Percentiles rank a stretch among this genome's conserved stretches.
Conservation (phyloP, 2,329 filamentous ascomycete genomes). For the Drechmeria coniospora region DNA sequence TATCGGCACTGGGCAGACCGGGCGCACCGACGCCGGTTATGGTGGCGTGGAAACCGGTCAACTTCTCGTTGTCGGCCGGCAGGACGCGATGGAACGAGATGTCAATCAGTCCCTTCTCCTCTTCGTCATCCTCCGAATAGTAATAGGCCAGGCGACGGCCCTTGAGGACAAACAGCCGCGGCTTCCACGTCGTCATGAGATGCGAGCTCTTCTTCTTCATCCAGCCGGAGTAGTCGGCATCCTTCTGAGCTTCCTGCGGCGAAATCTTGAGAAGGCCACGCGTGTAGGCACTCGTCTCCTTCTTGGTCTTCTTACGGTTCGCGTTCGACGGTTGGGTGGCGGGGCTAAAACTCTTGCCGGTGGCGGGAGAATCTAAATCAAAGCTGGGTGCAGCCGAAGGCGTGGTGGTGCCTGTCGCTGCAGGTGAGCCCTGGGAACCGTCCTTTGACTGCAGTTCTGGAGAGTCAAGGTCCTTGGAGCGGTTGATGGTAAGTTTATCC, state of each 20-base stretch:
- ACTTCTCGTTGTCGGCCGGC: slow-evolving; percentile 76
- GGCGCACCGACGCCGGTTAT: slow-evolving; percentile 54
- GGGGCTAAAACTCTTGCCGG: slow-evolving; percentile 39
- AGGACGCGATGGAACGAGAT: slow-evolving; percentile 97
- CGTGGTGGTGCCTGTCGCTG: slow-evolving; percentile 62
- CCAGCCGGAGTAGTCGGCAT: slow-evolving; percentile 91
- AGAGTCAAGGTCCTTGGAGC: slow-evolving; percentile 34
- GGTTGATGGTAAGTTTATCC: slow-evolving; percentile 49
- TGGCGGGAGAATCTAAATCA: slow-evolving; percentile 61
- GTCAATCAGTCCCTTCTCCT: slow-evolving; percentile 92
- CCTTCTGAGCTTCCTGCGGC: slow-evolving; percentile 69
- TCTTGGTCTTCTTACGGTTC: slow-evolving; percentile 63
- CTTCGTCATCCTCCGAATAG: slow-evolving; percentile 80
- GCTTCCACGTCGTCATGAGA: slow-evolving; percentile 95
- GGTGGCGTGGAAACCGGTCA: slow-evolving; percentile 82
- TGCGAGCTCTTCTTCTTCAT: slow-evolving; percentile 99
- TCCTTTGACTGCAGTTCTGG: slow-evolving; percentile 34
- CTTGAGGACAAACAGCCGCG: slow-evolving; percentile 85
- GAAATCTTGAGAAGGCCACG: slow-evolving; percentile 69
- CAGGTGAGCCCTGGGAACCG: slow-evolving; percentile 45
- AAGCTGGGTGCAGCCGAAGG: slow-evolving; percentile 53
- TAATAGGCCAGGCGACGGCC: slow-evolving; percentile 89
- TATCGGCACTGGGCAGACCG: slow-evolving; percentile 37
- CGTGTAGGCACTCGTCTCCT: slow-evolving; percentile 87
- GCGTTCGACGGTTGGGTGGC: slow-evolving; percentile 31